Evolutionary conservation across 306 rosid genomes (phyloP).

Genomic region (Pachyrhizus erosus): DNA sequence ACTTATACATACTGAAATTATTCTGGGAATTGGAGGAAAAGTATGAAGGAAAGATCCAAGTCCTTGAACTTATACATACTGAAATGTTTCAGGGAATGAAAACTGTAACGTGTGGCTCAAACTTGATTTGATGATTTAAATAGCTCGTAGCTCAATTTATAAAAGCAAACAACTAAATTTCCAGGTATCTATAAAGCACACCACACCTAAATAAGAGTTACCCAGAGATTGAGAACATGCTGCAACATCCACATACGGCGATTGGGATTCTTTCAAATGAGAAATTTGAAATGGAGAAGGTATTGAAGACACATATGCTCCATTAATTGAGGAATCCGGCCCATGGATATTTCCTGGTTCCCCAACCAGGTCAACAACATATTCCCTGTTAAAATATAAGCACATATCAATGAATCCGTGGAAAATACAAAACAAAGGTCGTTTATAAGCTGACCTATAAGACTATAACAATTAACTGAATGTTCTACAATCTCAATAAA

Average conservation of each 20-base stretch:
- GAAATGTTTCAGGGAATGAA: background rate
- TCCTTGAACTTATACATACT: slow-evolving; percentile 13
- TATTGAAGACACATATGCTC: slow-evolving; percentile 72
- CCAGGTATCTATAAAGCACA: slow-evolving; percentile 28
- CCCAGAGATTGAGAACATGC: slow-evolving; percentile 48
- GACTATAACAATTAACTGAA: slow-evolving; percentile 18
- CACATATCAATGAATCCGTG: background rate
- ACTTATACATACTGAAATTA: background rate
- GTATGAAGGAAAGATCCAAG: background rate
- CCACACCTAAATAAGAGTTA: slow-evolving; percentile 57
- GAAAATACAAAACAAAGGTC: slow-evolving; percentile 29
- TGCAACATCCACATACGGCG: slow-evolving; percentile 58
- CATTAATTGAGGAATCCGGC: slow-evolving; percentile 95
- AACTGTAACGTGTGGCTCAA: slow-evolving; percentile 1
- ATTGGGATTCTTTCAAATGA: slow-evolving; percentile 76
- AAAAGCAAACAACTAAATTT: background rate
- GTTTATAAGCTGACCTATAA: slow-evolving; percentile 21
- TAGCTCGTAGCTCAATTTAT: slow-evolving; percentile 11
- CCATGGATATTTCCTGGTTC: slow-evolving; percentile 88
- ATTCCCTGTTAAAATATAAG: slow-evolving; percentile 70
- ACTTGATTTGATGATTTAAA: slow-evolving; percentile 10
- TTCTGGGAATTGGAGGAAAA: too few species aligned
- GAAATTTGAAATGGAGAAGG: slow-evolving; percentile 84
- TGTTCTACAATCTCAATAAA: background rate
- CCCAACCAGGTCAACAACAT: slow-evolving; percentile 96